Conservation (phyloP, 352 stramenopile species). For the Phytophthora capsici region DNA sequence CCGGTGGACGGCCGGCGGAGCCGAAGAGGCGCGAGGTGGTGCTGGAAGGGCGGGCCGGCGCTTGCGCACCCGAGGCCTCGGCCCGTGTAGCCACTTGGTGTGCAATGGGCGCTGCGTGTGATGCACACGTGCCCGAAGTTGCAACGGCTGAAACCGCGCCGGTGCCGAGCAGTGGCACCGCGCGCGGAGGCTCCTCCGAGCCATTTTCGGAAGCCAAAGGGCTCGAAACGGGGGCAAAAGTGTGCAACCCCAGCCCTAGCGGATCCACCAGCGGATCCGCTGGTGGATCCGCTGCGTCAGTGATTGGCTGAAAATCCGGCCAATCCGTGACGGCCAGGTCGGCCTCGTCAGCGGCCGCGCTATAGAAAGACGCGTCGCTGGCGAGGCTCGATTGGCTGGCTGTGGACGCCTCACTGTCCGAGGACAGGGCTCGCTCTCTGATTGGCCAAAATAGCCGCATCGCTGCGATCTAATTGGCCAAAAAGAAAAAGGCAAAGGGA, state of each 20-base stretch:
- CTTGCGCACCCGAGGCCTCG: no score
- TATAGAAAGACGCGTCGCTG: conserved; percentile 18
- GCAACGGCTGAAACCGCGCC: background rate
- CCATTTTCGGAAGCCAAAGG: background rate
- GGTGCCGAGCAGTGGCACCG: background rate
- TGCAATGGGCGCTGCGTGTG: no score
- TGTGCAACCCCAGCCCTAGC: background rate
- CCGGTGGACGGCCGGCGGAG: no score
- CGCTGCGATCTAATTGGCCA: background rate
- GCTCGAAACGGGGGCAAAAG: conserved; percentile 5
- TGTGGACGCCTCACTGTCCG: conserved; percentile 15
- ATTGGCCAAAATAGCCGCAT: conserved; percentile 15
- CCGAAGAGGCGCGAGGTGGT: no score
- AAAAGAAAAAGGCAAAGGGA: conserved; percentile 1
- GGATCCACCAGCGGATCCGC: background rate
- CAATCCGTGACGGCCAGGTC: no score
- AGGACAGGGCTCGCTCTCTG: conserved; percentile 1
- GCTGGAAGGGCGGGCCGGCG: no score
- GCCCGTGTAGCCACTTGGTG: no score
- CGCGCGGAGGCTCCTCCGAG: background rate
- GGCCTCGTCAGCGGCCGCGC: background rate
- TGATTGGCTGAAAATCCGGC: no score
- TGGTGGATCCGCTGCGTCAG: background rate
- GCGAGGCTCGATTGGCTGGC: conserved; percentile 15
- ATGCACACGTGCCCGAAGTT: no score